Base-by-base conservation (phyloP, 805 yeast species). In the Helenozyma rhizophorensis region DNA sequence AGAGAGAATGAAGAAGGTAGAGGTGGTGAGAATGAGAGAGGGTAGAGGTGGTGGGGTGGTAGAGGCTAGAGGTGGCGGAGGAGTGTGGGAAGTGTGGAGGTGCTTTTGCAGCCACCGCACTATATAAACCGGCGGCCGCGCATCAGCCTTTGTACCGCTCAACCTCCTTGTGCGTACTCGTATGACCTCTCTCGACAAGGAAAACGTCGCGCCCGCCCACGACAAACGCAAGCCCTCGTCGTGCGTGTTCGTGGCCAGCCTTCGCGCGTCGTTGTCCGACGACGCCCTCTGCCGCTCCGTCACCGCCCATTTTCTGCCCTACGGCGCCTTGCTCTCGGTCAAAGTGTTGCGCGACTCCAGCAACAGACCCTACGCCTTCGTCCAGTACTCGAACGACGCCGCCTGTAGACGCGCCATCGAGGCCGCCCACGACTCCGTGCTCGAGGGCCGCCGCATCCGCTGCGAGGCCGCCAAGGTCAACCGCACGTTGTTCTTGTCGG, bases 391-490 rank as follows among this genome's bases (percentile, higher is more conserved):
- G 7, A 75, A 65, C 36, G 93, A 83, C 42, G 65, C 60, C 7
- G 90, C 83, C 43, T 88, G 95, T 4, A 67, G 70, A 40, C 52
- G 43, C 4, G 96, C 96, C 1, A 70, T 87, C 33, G 58, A 54
- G 13, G 67, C 68, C 39, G 95, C 87, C 9, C 90, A 84, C 48
- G 78, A 80, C 36, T 68, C 86, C 5, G 55, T 65, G 6, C 58
- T 88, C 29, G 78, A 84, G 53, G 94, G 88, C 10, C 71, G 95
- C 53, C 65, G 76, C 3, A 75, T 90, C 27, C 72, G 97, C 35
- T 85, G 95, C 60, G 97, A 90, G 59, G 80, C 80, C 13, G 97
- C 97, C 1, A 80, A 83, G 50, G 96, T 89, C 28, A 90, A 89
- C 58, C 70, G 97, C 43, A 89, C 97, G 10, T 63, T 90, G 25